Base-by-base conservation (phyloP, 2,329 filamentous ascomycete species). In the Ophiognomonia clavigignenti-juglandacearum region DNA sequence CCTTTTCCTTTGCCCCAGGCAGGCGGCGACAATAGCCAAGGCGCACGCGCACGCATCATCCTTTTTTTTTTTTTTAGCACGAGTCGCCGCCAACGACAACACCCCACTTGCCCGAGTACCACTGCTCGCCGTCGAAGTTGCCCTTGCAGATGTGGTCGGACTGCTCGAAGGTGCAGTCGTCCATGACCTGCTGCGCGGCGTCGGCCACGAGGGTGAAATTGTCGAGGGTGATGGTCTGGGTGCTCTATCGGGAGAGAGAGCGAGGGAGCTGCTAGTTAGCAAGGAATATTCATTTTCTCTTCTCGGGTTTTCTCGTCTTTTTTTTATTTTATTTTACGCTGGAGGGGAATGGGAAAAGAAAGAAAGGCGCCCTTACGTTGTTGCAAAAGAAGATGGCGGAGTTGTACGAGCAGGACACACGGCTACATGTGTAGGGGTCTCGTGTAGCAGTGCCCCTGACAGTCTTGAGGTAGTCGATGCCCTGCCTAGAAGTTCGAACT, bases 341-440 rank as follows among this genome's bases (percentile, higher is more conserved):
- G n/a, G n/a, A n/a, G n/a, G n/a, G n/a, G n/a, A n/a, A n/a, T n/a
- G n/a, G n/a, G n/a, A n/a, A n/a, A n/a, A n/a, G n/a, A n/a, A n/a
- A n/a, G n/a, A n/a, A n/a, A n/a, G n/a, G n/a, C n/a, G n/a, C n/a
- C n/a, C 38, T 35, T 37, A 47, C 45, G 13, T 31, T 1, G 9
- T 47, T 47, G 32, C 45, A 47, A 38, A 31, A 47, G 2, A 3
- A 47, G 24, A 47, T 47, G 18, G 45, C 45, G 3, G 45, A 24
- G 18, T 32, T 3, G 1, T 22, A 47, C 6, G 45, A 42, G 24
- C 45, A 47, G 31, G 38, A 42, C 23, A 42, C 39, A 4, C 39
- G 39, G 2, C 39, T 20, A 11, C 37, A 42, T 19, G 38, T 16
- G 14, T 23, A 31, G 9, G 43, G 36, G n/a, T 18, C 32, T 7